Percentiles rank a stretch among this genome's conserved stretches.
Conservation (phyloP, 495 filamentous ascomycete genomes). For the Stereocaulon alpinum region DNA sequence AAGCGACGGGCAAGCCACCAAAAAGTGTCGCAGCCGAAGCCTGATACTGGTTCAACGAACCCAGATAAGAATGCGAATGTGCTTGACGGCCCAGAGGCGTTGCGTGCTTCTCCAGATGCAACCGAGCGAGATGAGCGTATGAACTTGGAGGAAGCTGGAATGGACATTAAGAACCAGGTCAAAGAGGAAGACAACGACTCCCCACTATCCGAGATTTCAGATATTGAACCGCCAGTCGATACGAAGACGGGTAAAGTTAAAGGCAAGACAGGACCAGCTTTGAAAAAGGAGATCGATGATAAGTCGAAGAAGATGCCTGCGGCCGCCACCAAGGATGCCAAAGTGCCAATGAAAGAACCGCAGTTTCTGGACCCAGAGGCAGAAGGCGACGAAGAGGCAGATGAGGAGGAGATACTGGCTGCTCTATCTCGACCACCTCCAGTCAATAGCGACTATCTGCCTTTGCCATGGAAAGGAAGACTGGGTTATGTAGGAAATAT, state of each 20-base stretch:
- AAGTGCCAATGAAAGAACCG: slow-evolving; percentile 25
- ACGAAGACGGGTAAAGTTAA: neutral
- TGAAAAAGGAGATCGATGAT: slow-evolving; percentile 1
- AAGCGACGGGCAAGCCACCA: slow-evolving; percentile 25
- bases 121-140: slow-evolving; percentile 29
- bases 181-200: slow-evolving; percentile 30
- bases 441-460: slow-evolving; percentile 77
- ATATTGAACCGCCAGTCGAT: slow-evolving; percentile 18
- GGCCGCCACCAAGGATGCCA: neutral
- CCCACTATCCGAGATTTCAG: slow-evolving; percentile 21
- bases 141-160: slow-evolving; percentile 21
- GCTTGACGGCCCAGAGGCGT: slow-evolving; percentile 32
- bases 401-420: slow-evolving; percentile 33
- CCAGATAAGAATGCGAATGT: slow-evolving; percentile 34
- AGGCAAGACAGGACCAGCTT: slow-evolving; percentile 5
- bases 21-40: slow-evolving; percentile 17
- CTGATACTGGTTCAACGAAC: slow-evolving; percentile 26
- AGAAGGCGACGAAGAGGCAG: slow-evolving; percentile 33
- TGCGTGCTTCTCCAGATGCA: slow-evolving; percentile 36
- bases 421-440: slow-evolving; percentile 56
- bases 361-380: slow-evolving; percentile 26
- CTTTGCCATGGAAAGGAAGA: slow-evolving; percentile 86
- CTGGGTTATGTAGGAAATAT: slow-evolving; percentile 67
- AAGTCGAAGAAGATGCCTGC: neutral
- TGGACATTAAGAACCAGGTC: slow-evolving; percentile 22